A percentile compares a stretch with the other conserved stretches of the same genome.
phyloP scores from a whole-genome alignment of 208 protist genomes.

The Naegleria fowleri region DNA sequence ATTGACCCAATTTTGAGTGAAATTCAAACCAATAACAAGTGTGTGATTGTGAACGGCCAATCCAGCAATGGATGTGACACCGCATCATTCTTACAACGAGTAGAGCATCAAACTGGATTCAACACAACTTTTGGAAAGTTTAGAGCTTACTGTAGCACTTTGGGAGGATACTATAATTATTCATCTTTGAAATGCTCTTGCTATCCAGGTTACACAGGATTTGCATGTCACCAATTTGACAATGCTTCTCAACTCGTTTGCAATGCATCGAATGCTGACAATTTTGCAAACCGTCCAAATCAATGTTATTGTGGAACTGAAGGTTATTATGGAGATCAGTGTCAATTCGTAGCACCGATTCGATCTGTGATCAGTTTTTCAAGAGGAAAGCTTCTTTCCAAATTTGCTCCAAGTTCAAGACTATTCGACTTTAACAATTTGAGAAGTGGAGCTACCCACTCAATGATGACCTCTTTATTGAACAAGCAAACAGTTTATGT shows the following conservation, averaged over 20 bases:
- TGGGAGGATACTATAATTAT: neutral
- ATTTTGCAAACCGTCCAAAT: neutral
- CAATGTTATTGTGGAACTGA: neutral
- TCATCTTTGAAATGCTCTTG: neutral
- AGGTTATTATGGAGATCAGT: neutral
- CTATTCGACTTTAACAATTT: neutral
- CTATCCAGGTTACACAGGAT: neutral
- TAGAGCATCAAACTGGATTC: neutral
- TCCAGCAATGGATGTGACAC: neutral
- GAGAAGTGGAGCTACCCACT: neutral
- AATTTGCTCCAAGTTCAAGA: neutral
- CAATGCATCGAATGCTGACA: neutral
- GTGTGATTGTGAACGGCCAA: neutral
- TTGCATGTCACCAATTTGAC: neutral
- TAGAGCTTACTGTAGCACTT: neutral
- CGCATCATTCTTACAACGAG: neutral
- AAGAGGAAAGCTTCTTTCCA: neutral
- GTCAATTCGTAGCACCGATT: neutral
- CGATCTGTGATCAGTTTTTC: neutral
- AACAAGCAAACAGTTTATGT: neutral
- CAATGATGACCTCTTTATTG: neutral
- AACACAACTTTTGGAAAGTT: neutral
- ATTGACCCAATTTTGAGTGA: neutral
- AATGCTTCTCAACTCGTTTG: neutral
- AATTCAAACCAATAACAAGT: neutral